Conservation (phyloP, 768 basidiomycete genomes). For the Phlebiopsis flavidoalba region DNA sequence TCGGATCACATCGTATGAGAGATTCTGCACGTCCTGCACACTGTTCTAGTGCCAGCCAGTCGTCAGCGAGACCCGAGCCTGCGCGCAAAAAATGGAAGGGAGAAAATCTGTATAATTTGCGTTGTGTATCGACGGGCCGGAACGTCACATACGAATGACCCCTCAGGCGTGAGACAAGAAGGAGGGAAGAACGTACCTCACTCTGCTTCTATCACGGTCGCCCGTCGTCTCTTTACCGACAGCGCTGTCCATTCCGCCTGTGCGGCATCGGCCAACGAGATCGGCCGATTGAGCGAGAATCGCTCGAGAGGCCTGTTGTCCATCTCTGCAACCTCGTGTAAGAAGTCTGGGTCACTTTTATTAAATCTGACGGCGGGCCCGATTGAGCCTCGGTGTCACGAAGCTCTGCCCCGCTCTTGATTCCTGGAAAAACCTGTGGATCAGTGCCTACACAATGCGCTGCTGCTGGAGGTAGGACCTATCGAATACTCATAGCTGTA, state of each 20-base stretch:
- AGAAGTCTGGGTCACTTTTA: constrained; percentile 26
- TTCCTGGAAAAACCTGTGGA: background rate
- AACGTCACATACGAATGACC: background rate
- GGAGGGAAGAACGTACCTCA: constrained; percentile 26
- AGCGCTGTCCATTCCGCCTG: constrained; percentile 6
- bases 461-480: too few relatives aligned
- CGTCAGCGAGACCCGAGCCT: background rate
- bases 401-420: constrained; percentile 13
- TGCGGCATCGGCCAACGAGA: constrained; percentile 10
- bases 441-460: background rate
- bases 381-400: constrained; percentile 21
- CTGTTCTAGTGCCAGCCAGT: constrained; percentile 28
- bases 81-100: background rate
- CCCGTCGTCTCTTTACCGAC: constrained; percentile 11
- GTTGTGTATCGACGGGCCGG: background rate
- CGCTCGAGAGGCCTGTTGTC: background rate
- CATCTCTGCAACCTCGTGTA: constrained; percentile 6
- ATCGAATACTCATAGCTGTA: too few relatives aligned
- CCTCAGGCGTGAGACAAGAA: background rate
- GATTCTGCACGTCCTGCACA: constrained; percentile 44
- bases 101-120: background rate
- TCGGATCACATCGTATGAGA: constrained; percentile 44
- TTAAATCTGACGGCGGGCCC: constrained; percentile 24
- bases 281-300: constrained; percentile 2
- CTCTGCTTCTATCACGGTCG: constrained; percentile 25